Percentiles rank a stretch among this genome's conserved stretches.
These are phyloP conservation scores for Mortierella sp. DNA, from an alignment of 371 early-diverging fungal species.

Conservation along the genomic window DNA sequence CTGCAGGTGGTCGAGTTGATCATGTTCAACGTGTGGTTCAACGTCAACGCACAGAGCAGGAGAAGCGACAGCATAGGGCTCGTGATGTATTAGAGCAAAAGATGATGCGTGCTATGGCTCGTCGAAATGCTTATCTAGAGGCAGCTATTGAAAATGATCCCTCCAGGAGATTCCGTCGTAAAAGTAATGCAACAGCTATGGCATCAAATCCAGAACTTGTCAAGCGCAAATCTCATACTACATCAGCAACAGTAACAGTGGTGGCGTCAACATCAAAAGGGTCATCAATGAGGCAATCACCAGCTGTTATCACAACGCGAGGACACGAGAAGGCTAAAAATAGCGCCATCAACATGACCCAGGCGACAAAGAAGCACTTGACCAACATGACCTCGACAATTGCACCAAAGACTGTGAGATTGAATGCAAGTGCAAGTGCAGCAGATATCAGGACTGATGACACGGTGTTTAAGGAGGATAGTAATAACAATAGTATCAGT, in stretches of 20 bases:
- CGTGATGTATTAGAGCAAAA: constrained; percentile 53
- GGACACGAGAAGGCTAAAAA: constrained; percentile 41
- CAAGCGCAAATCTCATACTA: not conserved
- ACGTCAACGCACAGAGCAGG: constrained; percentile 38
- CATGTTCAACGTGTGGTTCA: constrained; percentile 46
- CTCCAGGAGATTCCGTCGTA: constrained; percentile 43
- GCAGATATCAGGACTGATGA: not conserved
- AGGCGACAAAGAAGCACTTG: constrained; percentile 32
- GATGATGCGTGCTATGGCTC: constrained; percentile 49
- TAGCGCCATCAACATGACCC: constrained; percentile 37
- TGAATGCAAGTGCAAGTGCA: not conserved
- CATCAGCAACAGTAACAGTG: not conserved
- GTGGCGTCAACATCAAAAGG: not conserved
- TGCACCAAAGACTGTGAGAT: not conserved
- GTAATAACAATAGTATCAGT: not conserved
- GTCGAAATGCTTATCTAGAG: constrained; percentile 45
- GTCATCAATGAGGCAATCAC: not conserved
- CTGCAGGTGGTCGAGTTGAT: constrained; percentile 35
- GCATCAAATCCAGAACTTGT: not conserved
- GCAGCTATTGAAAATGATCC: constrained; percentile 55
- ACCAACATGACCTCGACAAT: constrained; percentile 34
- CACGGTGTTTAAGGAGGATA: not conserved
- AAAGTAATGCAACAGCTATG: not conserved
- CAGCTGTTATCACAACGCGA: not conserved
- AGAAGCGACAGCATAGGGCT: constrained; percentile 30